phyloP scores from a whole-genome alignment of 306 rosid genomes.

The Vachellia collinsii region DNA sequence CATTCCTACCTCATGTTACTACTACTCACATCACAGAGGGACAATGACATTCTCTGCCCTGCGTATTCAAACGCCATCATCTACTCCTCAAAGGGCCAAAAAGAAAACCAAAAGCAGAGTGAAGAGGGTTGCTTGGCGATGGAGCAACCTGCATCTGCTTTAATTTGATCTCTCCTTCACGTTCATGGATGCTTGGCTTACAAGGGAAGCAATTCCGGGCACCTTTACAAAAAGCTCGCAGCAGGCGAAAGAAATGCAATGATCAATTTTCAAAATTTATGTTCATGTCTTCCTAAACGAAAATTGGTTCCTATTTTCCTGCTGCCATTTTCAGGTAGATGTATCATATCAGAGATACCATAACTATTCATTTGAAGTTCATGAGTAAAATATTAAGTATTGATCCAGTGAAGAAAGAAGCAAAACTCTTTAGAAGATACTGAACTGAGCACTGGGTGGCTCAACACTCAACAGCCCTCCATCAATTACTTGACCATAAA shows the following conservation, averaged over 20 bases:
- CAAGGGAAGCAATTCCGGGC: conserved; percentile 34
- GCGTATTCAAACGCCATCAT: not conserved
- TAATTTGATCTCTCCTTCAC: not conserved
- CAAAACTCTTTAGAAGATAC: too few species aligned
- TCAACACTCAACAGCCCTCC: not conserved
- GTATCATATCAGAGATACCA: not conserved
- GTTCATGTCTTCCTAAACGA: not conserved
- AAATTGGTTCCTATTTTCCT: not conserved
- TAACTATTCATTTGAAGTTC: not conserved
- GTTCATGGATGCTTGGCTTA: conserved; percentile 25
- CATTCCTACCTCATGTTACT: not conserved
- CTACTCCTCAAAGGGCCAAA: not conserved
- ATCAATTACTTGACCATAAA: too few species aligned
- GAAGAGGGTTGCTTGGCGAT: not conserved
- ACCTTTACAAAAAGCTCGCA: conserved; percentile 7
- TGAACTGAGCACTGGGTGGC: not conserved
- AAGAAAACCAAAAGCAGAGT: not conserved
- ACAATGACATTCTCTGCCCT: not conserved
- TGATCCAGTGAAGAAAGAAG: too few species aligned
- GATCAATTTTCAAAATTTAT: not conserved
- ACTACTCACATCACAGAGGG: not conserved
- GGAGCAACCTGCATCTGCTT: conserved; percentile 10
- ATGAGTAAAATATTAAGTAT: too few species aligned
- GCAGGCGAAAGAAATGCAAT: not conserved
- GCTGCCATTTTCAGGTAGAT: not conserved